A percentile compares a stretch with the other conserved stretches of the same genome.
These are phyloP conservation scores for Cladophialophora psammophila DNA, from an alignment of 2,329 filamentous ascomycete genomes.

Conservation along the genomic window DNA sequence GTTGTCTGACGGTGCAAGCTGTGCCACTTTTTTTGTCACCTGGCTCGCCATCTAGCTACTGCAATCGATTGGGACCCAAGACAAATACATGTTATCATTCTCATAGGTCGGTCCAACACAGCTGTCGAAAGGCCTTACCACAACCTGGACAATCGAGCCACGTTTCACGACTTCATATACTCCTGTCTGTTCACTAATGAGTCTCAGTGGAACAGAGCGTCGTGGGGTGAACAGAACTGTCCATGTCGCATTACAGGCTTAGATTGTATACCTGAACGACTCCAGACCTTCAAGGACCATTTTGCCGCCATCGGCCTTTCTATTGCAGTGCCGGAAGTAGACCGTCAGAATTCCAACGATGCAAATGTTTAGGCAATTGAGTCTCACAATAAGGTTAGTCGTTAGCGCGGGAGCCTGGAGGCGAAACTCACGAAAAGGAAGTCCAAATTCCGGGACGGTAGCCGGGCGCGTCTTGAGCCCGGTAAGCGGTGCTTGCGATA, in stretches of 20 bases:
- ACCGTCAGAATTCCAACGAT: constrained; percentile 61
- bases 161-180: no score
- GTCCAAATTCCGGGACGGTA: constrained; percentile 48
- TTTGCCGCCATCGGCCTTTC: constrained; percentile 55
- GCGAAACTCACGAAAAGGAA: constrained; percentile 43
- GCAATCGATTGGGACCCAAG: no score
- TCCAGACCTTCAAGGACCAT: constrained; percentile 57
- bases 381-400: background rate
- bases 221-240: no score
- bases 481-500: constrained; percentile 74
- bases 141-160: no score
- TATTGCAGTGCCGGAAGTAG: constrained; percentile 63
- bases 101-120: no score
- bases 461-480: constrained; percentile 48
- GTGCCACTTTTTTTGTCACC: no score
- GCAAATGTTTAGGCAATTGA: constrained; percentile 63
- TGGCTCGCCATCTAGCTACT: no score
- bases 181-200: no score
- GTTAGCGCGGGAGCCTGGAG: background rate
- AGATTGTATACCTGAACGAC: constrained; percentile 49
- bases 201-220: no score
- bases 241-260: constrained; percentile 30
- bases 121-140: no score
- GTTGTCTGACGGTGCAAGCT: no score
- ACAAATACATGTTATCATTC: no score